Evolutionary conservation across 1,139 yeast species (phyloP).

Genomic region (Groenewaldozyma auringiensis): DNA sequence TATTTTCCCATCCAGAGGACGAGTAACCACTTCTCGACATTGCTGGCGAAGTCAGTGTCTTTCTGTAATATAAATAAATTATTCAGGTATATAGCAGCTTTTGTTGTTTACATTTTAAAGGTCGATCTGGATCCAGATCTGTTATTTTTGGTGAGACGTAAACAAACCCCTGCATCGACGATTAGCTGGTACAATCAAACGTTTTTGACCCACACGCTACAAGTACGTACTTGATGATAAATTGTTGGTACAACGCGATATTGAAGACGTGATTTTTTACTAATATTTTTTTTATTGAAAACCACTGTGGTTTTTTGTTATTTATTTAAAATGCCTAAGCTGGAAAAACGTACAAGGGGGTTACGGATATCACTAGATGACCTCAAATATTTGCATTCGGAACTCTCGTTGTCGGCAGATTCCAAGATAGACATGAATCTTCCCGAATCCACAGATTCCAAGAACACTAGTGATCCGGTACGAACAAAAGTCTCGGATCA

Average conservation of each 20-base stretch:
- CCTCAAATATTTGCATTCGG: conserved; percentile 40
- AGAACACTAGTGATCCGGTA: conserved; percentile 40
- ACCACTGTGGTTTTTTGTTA: no score
- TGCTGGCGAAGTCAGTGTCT: conserved; percentile 1
- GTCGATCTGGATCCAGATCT: background rate
- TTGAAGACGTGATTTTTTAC: no score
- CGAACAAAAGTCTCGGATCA: conserved; percentile 39
- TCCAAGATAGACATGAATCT: conserved; percentile 42
- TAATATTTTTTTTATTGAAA: no score
- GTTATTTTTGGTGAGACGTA: no score
- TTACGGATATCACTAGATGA: conserved; percentile 32
- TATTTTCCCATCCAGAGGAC: background rate
- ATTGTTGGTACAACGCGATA: no score
- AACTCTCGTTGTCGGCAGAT: conserved; percentile 36
- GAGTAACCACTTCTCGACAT: background rate
- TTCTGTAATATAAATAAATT: no score
- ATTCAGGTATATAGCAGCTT: background rate
- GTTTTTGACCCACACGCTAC: no score
- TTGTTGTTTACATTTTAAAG: background rate
- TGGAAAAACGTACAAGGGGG: background rate
- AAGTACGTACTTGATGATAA: no score
- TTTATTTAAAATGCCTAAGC: background rate
- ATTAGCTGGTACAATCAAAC: no score
- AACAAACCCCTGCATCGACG: no score
- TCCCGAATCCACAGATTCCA: conserved; percentile 32